Evolutionary conservation across 1,139 yeast species (phyloP).

Genomic region (Yamadazyma buinensis): DNA sequence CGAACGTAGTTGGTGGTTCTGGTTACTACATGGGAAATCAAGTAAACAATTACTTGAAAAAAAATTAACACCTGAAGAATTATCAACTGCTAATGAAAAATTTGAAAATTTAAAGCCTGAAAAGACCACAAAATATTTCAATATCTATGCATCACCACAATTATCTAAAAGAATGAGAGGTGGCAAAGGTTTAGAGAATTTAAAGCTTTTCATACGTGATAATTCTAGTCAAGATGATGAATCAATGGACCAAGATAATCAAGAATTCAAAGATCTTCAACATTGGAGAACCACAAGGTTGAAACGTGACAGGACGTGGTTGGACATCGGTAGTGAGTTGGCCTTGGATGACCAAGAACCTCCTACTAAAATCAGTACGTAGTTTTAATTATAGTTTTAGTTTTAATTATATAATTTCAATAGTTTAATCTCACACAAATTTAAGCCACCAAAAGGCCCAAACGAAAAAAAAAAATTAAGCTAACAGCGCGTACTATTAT

Average conservation of each 20-base stretch:
- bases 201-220: constrained; percentile 5
- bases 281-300: constrained; percentile 9
- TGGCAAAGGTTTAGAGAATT: constrained; percentile 25
- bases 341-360: no score
- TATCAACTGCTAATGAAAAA: constrained; percentile 16
- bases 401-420: no score
- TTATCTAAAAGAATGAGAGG: constrained; percentile 40
- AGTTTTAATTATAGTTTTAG: no score
- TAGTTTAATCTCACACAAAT: no score
- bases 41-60: constrained; percentile 28
- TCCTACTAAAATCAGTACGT: no score
- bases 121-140: constrained; percentile 37
- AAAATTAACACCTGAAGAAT: constrained; percentile 20
- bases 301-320: constrained; percentile 19
- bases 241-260: constrained; percentile 9
- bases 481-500: no score
- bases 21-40: constrained; percentile 34
- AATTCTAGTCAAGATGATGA: constrained; percentile 3
- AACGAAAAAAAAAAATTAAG: no score
- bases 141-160: constrained; percentile 43
- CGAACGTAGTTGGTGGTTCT: constrained; percentile 41
- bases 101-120: constrained; percentile 21
- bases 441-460: no score
- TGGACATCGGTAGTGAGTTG: constrained; percentile 12
- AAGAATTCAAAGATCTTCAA: constrained; percentile 6